phyloP scores from a whole-genome alignment of 192 early-diverging fungal genomes.

The Umbelopsis ramanniana region DNA sequence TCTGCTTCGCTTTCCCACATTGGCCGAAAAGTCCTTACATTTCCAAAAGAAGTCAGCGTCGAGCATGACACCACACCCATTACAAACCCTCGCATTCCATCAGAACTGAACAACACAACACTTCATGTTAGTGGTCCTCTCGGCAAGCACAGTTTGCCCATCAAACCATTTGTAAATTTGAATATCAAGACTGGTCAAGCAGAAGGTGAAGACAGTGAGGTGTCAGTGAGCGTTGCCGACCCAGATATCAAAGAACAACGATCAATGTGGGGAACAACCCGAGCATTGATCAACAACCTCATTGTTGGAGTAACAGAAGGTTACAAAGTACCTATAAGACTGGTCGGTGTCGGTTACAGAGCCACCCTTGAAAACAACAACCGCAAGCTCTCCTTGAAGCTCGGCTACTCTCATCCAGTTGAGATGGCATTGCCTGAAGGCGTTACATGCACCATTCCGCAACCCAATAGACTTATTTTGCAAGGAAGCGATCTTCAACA shows the following conservation, averaged over 20 bases:
- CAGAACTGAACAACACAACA: constrained; percentile 63
- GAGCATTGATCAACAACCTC: constrained; percentile 84
- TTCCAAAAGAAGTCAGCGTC: constrained; percentile 77
- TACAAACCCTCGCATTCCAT: constrained; percentile 64
- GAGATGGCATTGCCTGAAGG: constrained; percentile 79
- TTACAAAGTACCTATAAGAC: constrained; percentile 76
- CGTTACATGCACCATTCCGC: constrained; percentile 73
- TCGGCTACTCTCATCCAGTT: constrained; percentile 90
- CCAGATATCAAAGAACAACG: constrained; percentile 72
- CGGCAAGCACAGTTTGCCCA: constrained; percentile 76
- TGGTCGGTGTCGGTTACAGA: constrained; percentile 95
- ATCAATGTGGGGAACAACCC: constrained; percentile 97
- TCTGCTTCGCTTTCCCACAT: constrained; percentile 69
- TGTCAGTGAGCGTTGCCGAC: constrained; percentile 62
- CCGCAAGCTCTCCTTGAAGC: constrained; percentile 71
- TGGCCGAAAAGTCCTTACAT: constrained; percentile 77
- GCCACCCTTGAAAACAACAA: constrained; percentile 73
- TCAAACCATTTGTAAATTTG: constrained; percentile 81
- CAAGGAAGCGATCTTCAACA: constrained; percentile 77
- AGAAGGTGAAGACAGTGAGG: constrained; percentile 37
- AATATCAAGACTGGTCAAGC: constrained; percentile 23
- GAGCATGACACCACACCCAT: constrained; percentile 66
- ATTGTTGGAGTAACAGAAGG: constrained; percentile 92
- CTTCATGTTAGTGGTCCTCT: constrained; percentile 82
- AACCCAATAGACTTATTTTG: constrained; percentile 85